Evolutionary conservation across 331 rosid genomes (phyloP).

Genomic region (Acacia pycnantha): DNA sequence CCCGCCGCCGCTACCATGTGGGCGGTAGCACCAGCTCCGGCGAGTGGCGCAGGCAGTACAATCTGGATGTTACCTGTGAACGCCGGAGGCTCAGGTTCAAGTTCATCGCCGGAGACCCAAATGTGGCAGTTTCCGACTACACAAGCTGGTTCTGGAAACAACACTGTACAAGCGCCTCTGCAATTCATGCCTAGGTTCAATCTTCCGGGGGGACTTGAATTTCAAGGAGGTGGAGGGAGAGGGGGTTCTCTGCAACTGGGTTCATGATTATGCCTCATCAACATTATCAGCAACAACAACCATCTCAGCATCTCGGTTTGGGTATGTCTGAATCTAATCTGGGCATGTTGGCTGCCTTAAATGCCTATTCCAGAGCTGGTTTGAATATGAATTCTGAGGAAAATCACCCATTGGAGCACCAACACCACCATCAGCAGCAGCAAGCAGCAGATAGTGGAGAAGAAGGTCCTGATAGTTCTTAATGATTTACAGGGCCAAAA

Average conservation of each 20-base stretch:
- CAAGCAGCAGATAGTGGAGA: constrained; percentile 62
- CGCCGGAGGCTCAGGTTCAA: constrained; percentile 36
- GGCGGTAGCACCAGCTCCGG: constrained; percentile 64
- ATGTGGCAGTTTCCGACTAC: constrained; percentile 77
- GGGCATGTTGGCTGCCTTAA: constrained; percentile 86
- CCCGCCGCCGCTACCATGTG: constrained; percentile 73
- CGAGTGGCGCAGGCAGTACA: constrained; percentile 61
- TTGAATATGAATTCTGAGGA: constrained; percentile 69
- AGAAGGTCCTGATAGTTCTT: constrained; percentile 68
- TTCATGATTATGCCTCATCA: constrained; percentile 68
- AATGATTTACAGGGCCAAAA: constrained; percentile 27
- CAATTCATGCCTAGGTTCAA: constrained; percentile 83
- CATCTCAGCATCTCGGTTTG: constrained; percentile 70
- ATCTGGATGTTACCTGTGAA: constrained; percentile 90
- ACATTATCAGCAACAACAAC: constrained; percentile 37
- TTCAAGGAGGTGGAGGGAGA: constrained; percentile 55
- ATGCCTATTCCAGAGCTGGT: constrained; percentile 71
- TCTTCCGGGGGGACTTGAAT: constrained; percentile 51
- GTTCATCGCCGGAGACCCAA: constrained; percentile 59
- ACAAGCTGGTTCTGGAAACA: constrained; percentile 28
- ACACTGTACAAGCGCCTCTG: constrained; percentile 54
- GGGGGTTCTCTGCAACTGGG: constrained; percentile 66
- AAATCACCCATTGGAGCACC: constrained; percentile 52
- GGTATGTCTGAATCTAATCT: constrained; percentile 78
- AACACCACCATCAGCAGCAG: constrained; percentile 36